Percentiles rank a stretch among this genome's conserved stretches.
Conservation (phyloP, 176 grass and related monocot genomes). For the Aegilops tauschii region DNA sequence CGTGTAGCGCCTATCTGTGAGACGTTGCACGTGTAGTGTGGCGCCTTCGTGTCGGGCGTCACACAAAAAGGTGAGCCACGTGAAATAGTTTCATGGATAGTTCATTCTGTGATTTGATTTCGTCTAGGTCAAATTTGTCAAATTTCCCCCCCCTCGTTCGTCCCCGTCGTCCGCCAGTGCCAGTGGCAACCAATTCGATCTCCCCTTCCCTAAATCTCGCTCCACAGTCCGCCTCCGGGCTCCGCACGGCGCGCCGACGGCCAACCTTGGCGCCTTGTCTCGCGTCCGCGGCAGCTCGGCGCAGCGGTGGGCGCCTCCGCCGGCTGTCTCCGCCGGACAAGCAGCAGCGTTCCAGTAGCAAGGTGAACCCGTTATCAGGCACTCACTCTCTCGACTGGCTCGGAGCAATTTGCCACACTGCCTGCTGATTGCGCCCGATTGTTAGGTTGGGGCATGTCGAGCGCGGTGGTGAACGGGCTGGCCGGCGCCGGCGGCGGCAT, state of each 20-base stretch:
- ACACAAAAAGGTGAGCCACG: too few species aligned
- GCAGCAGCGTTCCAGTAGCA: neutral
- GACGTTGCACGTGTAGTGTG: too few species aligned
- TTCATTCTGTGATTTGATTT: too few species aligned
- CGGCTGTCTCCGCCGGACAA: constrained; percentile 10
- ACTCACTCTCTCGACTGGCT: neutral
- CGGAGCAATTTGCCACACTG: neutral
- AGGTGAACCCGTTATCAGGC: neutral
- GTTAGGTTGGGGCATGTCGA: constrained; percentile 61
- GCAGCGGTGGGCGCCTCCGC: neutral
- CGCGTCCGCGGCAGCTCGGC: neutral
- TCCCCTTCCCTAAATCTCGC: neutral
- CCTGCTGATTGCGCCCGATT: neutral
- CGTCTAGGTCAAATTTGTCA: too few species aligned
- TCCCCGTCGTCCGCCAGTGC: neutral
- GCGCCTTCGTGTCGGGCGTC: too few species aligned
- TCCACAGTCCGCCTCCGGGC: neutral
- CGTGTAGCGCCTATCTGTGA: too few species aligned
- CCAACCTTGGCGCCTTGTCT: neutral
- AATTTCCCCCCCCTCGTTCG: neutral
- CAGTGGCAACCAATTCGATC: neutral
- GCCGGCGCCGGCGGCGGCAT: constrained; percentile 83
- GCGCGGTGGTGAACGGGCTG: constrained; percentile 74
- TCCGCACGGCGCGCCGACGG: neutral
- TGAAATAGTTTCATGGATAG: too few species aligned